Base-by-base conservation (phyloP, 1,284 basidiomycete species). In the Melampsora americana region DNA sequence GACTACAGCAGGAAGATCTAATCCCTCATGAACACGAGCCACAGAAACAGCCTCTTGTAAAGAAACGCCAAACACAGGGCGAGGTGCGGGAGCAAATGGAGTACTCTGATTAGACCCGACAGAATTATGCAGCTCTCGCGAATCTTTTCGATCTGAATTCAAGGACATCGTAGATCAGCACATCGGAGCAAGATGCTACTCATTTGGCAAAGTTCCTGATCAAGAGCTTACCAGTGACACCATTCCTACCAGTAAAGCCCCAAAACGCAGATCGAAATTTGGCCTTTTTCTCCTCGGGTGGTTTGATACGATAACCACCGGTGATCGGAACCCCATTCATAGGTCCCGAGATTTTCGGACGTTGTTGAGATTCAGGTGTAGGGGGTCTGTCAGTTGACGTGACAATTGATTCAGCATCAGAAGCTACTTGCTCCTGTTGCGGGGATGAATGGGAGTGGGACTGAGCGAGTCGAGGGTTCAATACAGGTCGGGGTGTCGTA, bases 1-100 rank as follows among this genome's bases (percentile, higher is more conserved):
- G 39, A 97, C 90, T 77, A 99, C 92, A 3, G 94, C 92, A 0
- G 95, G 96, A 23, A 99, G 86, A 79, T 91, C 90, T 69, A 91
- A 92, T 3, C 83, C 82, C 3, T 83, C 83, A 44, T 82, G 80
- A 77, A 97, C 91, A 81, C 92, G 88, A 5, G 92, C 91, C 44
- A 96, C 88, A 2, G 92, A 90, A 39, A 99, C 87, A 1, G 94
- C 90, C 77, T 97, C 93, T 75, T 91, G 87, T 32, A 99, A 84
- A 2, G 92, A 86, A 5, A 97, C 90, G 32, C 92, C 94, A 83
- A 99, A 98, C 16, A 99, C 93, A 0, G 90, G 89, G 78, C 90
- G 86, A 67, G 89, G 86, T 28, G 86, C 80, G 78, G 86, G 86
- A 4, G 82, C 81, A 28, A 85, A 81, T 30, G 84, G 84, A 83